phyloP scores from a whole-genome alignment of 768 basidiomycete genomes.

The Myochromella boudieri region DNA sequence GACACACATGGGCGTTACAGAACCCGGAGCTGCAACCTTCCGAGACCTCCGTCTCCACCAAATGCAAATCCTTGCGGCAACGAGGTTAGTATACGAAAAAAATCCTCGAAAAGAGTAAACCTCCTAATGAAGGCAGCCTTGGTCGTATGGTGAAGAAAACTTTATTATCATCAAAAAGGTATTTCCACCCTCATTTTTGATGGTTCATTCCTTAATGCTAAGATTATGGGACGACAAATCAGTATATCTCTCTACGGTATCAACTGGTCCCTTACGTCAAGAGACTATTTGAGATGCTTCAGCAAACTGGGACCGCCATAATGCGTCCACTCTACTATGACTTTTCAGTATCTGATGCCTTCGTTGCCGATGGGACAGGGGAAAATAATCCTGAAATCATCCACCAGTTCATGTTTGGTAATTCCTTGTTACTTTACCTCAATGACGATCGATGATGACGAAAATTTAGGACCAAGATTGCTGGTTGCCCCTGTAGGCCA shows the following conservation, averaged over 20 bases:
- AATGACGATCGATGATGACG: background rate
- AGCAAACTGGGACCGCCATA: slow-evolving; percentile 27
- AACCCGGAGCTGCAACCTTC: slow-evolving; percentile 26
- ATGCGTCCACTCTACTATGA: slow-evolving; percentile 33
- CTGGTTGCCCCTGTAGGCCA: slow-evolving; percentile 34
- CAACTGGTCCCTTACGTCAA: slow-evolving; percentile 32
- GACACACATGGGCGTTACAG: slow-evolving; percentile 16
- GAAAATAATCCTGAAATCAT: slow-evolving; percentile 27
- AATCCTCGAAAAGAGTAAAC: background rate
- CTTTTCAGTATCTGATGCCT: slow-evolving; percentile 28
- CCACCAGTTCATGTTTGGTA: slow-evolving; percentile 36
- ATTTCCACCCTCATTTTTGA: background rate
- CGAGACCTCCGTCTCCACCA: slow-evolving; percentile 18
- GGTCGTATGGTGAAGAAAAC: slow-evolving; percentile 35
- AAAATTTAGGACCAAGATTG: slow-evolving; percentile 24
- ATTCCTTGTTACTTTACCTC: background rate
- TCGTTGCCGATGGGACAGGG: slow-evolving; percentile 24
- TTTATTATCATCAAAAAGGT: slow-evolving; percentile 34
- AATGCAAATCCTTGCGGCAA: slow-evolving; percentile 35
- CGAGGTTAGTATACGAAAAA: slow-evolving; percentile 19
- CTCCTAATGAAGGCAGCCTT: slow-evolving; percentile 23
- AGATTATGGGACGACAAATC: background rate
- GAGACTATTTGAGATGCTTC: slow-evolving; percentile 30
- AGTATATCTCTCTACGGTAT: slow-evolving; percentile 39
- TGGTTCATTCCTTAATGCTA: background rate